Base-by-base conservation (phyloP, 257 asterid species). In the Cynanchum wilfordii region DNA sequence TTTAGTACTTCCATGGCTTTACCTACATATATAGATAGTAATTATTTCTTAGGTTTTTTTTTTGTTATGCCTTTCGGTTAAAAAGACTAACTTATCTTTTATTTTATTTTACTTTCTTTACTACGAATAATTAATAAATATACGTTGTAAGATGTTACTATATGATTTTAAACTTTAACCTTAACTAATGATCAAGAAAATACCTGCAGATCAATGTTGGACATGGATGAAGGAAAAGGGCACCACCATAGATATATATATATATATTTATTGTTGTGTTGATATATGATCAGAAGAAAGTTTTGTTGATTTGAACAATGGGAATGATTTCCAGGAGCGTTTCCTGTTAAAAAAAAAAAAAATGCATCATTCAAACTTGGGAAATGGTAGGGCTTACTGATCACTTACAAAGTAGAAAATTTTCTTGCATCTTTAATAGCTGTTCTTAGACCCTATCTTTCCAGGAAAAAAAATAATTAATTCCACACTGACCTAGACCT, bases 291-390 rank as follows among this genome's bases (percentile, higher is more conserved):
- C 78, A 77, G 81, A 79, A 77, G 71, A 82, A 69, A 10, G 16
- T 49, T 11, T 67, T 58, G 66, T 74, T 70, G 83, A 81, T 84
- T 85, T 76, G 85, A 81, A 76, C 78, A 63, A 78, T 77, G 71
- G 73, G 83, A 83, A 82, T 87, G 80, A 80, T 75, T 66, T 74
- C 72, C 78, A 80, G 96, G 96, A 89, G 93, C 96, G 86, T 85
- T 79, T 80, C 59, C 30, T 69, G 72, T 16, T 40, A 1, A 50
- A 50, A 50, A 13, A 50, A 50, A 50, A 52, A 67, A 77, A 81
- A 70, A 73, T 76, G 75, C 72, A 86, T 86, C 78, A 79, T 79
- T 75, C 79, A 49, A 72, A 73, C 59, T 82, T 72, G 82, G 76
- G 50, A 77, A 36, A 84, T 80, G 85, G 90, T 87, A 89, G 90